These are phyloP conservation scores for Silene latifolia DNA, from an alignment of 148 eudicot species.

Conservation along the genomic window DNA sequence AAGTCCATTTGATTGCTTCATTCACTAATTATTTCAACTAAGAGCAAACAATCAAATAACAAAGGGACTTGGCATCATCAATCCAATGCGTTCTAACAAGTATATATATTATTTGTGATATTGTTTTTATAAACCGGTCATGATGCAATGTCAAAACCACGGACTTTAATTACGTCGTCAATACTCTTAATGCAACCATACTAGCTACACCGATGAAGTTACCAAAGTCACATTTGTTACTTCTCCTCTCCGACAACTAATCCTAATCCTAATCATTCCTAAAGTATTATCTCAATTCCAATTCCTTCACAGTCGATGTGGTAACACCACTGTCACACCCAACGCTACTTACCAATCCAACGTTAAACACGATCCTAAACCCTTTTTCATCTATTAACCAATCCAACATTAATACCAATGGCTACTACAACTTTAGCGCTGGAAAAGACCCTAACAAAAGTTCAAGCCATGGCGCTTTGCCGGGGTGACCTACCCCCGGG, in stretches of 20 bases:
- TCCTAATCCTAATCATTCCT: too few relatives aligned
- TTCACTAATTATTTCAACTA: too few relatives aligned
- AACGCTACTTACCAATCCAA: constrained; percentile 27
- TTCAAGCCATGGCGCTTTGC: constrained; percentile 28
- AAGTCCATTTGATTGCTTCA: too few relatives aligned
- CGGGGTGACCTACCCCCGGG: constrained; percentile 16
- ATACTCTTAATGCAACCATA: not conserved
- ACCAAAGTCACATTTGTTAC: not conserved
- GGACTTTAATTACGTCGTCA: not conserved
- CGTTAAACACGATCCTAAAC: constrained; percentile 18
- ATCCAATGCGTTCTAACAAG: too few relatives aligned
- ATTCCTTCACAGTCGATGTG: not conserved
- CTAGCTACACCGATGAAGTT: not conserved
- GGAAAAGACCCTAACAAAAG: constrained; percentile 27
- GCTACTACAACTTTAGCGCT: constrained; percentile 39
- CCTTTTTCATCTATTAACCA: constrained; percentile 15
- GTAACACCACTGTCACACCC: constrained; percentile 23
- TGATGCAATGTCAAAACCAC: too few relatives aligned
- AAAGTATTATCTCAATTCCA: constrained; percentile 15
- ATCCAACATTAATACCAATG: constrained; percentile 26
- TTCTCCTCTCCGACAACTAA: too few relatives aligned
- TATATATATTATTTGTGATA: too few relatives aligned
- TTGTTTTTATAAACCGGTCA: too few relatives aligned
- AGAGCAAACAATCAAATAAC: too few relatives aligned
- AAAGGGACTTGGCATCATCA: too few relatives aligned